A percentile compares a stretch with the other conserved stretches of the same genome.
Evolutionary conservation across 164 flowering plant species (phyloP).

Genomic region (Stephania yunnanensis): DNA sequence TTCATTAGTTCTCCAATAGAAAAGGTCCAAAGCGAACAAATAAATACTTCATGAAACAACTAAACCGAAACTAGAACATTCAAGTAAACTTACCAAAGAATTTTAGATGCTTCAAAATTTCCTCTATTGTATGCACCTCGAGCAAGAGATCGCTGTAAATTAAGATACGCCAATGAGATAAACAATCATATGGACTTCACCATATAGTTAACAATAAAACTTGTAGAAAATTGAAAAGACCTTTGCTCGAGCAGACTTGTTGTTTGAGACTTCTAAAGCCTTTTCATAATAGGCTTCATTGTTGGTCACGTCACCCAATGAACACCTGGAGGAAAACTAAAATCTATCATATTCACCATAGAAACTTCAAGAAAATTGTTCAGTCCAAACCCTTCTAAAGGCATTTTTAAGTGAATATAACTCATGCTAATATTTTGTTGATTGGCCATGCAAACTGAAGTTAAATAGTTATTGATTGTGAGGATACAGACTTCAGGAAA

Average conservation of each 20-base stretch:
- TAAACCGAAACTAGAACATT: neutral
- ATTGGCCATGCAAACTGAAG: neutral
- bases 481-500: neutral
- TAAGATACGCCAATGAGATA: constrained; percentile 5
- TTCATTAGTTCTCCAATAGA: neutral
- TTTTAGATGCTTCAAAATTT: constrained; percentile 65
- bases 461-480: neutral
- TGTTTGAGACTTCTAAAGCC: constrained; percentile 83
- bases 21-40: neutral
- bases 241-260: constrained; percentile 82
- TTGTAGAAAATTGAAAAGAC: constrained; percentile 23
- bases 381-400: too few species aligned
- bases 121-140: constrained; percentile 91
- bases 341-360: neutral
- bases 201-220: neutral
- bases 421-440: neutral
- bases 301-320: constrained; percentile 82
- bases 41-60: neutral
- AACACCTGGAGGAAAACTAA: constrained; percentile 49
- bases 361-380: neutral
- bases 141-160: constrained; percentile 74
- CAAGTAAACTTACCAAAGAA: constrained; percentile 43
- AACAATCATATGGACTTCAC: neutral
- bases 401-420: neutral
- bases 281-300: constrained; percentile 68